Evolutionary conservation across 140 eudicot species (phyloP), one percentile per base, ranked within the genome.

Genomic region (Ambrosia hybrid): DNA sequence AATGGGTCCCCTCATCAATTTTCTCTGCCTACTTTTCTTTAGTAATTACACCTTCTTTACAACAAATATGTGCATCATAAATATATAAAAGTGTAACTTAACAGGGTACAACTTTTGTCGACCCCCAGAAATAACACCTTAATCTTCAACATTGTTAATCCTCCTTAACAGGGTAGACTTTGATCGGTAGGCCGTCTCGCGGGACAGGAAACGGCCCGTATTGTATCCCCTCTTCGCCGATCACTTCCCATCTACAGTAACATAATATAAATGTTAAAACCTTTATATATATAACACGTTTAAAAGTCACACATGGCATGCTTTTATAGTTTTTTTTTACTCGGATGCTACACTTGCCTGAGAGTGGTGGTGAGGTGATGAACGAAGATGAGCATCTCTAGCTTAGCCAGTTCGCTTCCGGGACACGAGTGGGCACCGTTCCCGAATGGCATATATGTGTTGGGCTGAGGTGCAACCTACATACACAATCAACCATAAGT

Each of bases 361-460:
- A 76, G 79, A 33, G 83, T 82, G 62, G 89, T 88, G 65, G 90
- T 85, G 74, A 91, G 75, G 68, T 91, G 91, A 79, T 91, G 97
- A 60, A 91, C 76, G 61, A 91, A 76, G 65, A 88, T 9, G 59
- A 91, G 84, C 89, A 91, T 88, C 84, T 88, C 96, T 13, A 91
- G 96, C 74, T 89, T 91, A 12, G 97, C 97, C 4, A 91, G 83
- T 57, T 91, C 97, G 61, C 86, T 91, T 9, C 97, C 97, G 0
- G 97, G 97, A 71, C 97, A 91, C 1, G 97, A 86, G 81, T 91
- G 97, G 36, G 82, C 82, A 8, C 97, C 97, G 17, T 85, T 91
- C 33, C 97, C 97, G 67, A 91, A 91, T 2, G 97, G 97, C 97
- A 91, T 88, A 76, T 76, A 91, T 48, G 96, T 91, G 84, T 89